phyloP scores from a whole-genome alignment of 2,329 filamentous ascomycete genomes.

The Trichoderma sp. region DNA sequence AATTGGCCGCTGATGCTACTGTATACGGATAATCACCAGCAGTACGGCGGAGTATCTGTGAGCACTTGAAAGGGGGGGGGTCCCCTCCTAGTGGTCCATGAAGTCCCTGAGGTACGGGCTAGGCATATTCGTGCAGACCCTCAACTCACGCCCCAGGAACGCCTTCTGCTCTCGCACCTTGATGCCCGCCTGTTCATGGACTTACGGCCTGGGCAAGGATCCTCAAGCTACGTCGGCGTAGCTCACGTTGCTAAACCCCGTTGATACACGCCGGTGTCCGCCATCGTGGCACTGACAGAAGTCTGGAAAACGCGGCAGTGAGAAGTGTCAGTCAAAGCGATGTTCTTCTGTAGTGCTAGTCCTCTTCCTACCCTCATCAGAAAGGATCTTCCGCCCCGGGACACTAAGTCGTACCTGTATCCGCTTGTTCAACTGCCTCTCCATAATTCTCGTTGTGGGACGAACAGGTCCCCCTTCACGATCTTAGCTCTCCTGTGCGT shows the following conservation, averaged over 20 bases:
- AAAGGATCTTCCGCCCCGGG: constrained; percentile 4
- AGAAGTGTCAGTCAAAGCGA: too few relatives aligned
- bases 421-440: background rate
- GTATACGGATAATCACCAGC: background rate
- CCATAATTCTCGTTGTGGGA: background rate
- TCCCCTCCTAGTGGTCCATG: background rate
- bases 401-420: background rate
- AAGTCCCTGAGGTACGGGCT: background rate
- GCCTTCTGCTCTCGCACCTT: background rate
- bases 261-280: background rate
- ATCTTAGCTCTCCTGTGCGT: constrained; percentile 11
- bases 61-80: background rate
- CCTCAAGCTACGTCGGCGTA: background rate
- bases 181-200: background rate
- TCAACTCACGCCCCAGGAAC: background rate
- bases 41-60: background rate
- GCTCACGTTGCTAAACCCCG: background rate
- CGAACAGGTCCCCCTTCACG: constrained; percentile 3
- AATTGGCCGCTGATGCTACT: background rate
- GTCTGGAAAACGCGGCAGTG: background rate
- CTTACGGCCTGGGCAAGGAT: background rate
- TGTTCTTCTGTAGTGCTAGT: too few relatives aligned
- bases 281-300: background rate
- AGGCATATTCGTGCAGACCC: background rate
- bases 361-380: background rate